phyloP scores from a whole-genome alignment of 75 land plant species.

The Chamaecyparis obtusa region DNA sequence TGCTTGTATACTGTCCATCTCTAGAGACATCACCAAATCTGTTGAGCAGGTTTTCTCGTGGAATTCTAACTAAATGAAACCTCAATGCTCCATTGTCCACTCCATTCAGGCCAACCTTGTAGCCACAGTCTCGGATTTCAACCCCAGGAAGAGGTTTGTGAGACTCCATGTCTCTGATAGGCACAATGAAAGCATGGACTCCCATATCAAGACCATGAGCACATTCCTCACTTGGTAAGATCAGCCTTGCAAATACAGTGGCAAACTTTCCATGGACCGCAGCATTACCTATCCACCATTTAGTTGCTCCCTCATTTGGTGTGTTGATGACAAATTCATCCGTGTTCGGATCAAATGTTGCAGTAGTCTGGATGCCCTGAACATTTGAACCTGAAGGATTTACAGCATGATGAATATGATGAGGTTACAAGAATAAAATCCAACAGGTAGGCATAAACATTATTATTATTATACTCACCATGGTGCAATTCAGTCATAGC shows the following conservation, averaged over 20 bases:
- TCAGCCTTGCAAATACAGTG: slow-evolving; percentile 83
- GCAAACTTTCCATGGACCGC: slow-evolving; percentile 99
- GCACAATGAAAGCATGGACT: slow-evolving; percentile 97
- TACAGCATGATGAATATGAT: not conserved
- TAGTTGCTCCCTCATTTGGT: slow-evolving; percentile 95
- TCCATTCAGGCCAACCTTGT: slow-evolving; percentile 93
- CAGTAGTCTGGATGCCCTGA: slow-evolving; percentile 90
- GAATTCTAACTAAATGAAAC: slow-evolving; percentile 78
- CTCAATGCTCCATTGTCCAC: slow-evolving; percentile 94
- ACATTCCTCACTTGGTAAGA: slow-evolving; percentile 62
- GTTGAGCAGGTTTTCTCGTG: slow-evolving; percentile 90
- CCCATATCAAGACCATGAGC: slow-evolving; percentile 76
- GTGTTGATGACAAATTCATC: slow-evolving; percentile 93
- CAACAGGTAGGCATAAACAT: not conserved
- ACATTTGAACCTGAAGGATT: slow-evolving; percentile 82
- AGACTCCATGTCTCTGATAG: slow-evolving; percentile 76
- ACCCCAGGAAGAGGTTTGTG: slow-evolving; percentile 84
- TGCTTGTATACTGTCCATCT: slow-evolving; percentile 88
- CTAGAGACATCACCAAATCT: slow-evolving; percentile 96
- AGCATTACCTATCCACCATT: slow-evolving; percentile 99
- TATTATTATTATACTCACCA: slow-evolving; percentile 35
- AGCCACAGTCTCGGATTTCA: slow-evolving; percentile 96
- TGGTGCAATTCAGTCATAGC: slow-evolving; percentile 99
- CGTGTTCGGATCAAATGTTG: slow-evolving; percentile 70
- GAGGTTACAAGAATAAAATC: not conserved